Evolutionary conservation across 2,329 filamentous ascomycete species (phyloP).

Genomic region (Remersonia thermophila): DNA sequence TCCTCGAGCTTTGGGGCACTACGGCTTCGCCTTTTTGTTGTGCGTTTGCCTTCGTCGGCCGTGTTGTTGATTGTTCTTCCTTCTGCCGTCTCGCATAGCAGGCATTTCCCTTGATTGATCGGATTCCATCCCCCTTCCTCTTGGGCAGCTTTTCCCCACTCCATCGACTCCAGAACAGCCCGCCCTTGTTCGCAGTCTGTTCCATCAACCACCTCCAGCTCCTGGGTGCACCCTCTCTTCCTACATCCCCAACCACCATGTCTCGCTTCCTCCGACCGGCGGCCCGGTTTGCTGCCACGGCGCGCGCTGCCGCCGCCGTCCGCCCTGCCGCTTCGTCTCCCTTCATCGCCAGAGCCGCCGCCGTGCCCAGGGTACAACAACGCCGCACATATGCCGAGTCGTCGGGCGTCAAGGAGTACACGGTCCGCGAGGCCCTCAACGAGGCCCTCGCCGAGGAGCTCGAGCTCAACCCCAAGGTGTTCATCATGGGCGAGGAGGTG

Average conservation of each 20-base stretch:
- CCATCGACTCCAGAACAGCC: too few species aligned
- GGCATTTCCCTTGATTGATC: constrained; percentile 15
- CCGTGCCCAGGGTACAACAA: constrained; percentile 26
- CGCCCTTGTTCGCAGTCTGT: too few species aligned
- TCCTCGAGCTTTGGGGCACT: neutral
- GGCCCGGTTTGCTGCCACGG: constrained; percentile 29
- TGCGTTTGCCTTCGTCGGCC: constrained; percentile 4
- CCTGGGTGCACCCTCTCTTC: constrained; percentile 5
- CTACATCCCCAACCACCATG: constrained; percentile 21
- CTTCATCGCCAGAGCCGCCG: constrained; percentile 16
- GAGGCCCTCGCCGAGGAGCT: constrained; percentile 97
- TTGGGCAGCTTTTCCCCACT: constrained; percentile 1
- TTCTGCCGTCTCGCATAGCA: constrained; percentile 1
- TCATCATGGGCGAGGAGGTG: constrained; percentile 93
- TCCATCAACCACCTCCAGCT: too few species aligned
- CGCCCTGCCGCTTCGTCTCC: constrained; percentile 17
- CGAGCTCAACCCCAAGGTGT: constrained; percentile 87
- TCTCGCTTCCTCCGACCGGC: constrained; percentile 35
- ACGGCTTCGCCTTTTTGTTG: too few species aligned
- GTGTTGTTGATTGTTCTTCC: neutral
- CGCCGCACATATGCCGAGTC: constrained; percentile 44
- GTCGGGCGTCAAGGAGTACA: constrained; percentile 73
- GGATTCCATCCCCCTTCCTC: neutral
- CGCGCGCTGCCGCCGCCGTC: constrained; percentile 17
- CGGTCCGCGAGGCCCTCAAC: constrained; percentile 92